Conservation (phyloP, 345 rosid genomes). For the Abelmoschus esculentus region DNA sequence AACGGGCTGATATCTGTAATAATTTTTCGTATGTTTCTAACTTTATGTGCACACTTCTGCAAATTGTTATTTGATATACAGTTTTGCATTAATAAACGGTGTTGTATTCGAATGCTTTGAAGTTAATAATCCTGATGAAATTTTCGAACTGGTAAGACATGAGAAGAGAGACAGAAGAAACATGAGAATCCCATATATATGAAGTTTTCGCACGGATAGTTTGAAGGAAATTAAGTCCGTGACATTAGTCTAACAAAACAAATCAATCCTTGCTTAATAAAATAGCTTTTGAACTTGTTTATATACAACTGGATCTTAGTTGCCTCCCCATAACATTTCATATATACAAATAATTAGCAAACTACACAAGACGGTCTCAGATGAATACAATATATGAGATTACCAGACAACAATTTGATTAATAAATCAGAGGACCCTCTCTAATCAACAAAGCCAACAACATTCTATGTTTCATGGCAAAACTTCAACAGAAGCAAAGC, state of each 20-base stretch:
- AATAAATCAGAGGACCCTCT: conserved; percentile 5
- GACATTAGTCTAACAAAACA: background rate
- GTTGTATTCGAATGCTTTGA: no score
- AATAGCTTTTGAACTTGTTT: conserved; percentile 2
- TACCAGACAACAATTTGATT: conserved; percentile 3
- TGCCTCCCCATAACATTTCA: conserved; percentile 8
- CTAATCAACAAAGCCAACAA: background rate
- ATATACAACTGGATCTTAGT: conserved; percentile 20
- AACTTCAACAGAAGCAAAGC: conserved; percentile 20
- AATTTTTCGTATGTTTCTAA: no score
- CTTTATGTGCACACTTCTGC: no score
- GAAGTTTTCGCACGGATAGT: no score
- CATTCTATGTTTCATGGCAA: conserved; percentile 12
- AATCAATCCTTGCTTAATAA: background rate
- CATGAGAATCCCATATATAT: no score
- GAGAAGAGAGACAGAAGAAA: no score
- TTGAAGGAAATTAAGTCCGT: no score
- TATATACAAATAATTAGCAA: conserved; percentile 20
- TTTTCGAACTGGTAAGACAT: no score
- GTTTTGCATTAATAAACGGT: background rate
- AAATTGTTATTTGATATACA: no score
- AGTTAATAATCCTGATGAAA: no score
- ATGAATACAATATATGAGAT: conserved; percentile 1
- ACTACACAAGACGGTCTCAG: conserved; percentile 8
- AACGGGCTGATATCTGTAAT: background rate